A percentile compares a stretch with the other conserved stretches of the same genome.
These are phyloP conservation scores for Xylaria sp. DNA, from an alignment of 2,329 filamentous ascomycete genomes.

Conservation along the genomic window DNA sequence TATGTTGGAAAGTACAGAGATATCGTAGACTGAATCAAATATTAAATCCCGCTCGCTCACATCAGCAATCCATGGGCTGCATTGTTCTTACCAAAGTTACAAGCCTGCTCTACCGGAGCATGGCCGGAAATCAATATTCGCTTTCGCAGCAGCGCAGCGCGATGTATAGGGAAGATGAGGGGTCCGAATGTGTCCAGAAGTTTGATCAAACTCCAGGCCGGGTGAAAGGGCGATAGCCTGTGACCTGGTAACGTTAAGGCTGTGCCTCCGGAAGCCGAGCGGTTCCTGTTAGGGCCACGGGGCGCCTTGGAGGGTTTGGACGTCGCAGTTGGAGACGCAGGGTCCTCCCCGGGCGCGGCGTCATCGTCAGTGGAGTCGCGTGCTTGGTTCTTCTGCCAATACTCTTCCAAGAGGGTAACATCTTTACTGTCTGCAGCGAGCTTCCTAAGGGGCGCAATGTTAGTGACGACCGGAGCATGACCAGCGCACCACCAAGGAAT, in stretches of 20 bases:
- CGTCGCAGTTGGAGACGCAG: slow-evolving; percentile 57
- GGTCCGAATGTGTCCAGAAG: slow-evolving; percentile 87
- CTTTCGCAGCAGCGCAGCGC: slow-evolving; percentile 84
- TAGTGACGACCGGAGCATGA: slow-evolving; percentile 1
- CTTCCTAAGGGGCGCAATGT: slow-evolving; percentile 45
- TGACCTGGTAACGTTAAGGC: slow-evolving; percentile 65
- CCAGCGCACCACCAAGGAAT: neutral
- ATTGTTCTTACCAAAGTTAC: slow-evolving; percentile 77
- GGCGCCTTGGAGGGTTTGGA: slow-evolving; percentile 45
- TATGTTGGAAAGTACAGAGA: slow-evolving; percentile 91
- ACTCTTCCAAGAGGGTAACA: slow-evolving; percentile 71
- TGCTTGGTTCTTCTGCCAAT: slow-evolving; percentile 72
- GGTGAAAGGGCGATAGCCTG: slow-evolving; percentile 77
- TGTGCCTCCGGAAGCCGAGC: slow-evolving; percentile 67
- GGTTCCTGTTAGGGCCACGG: slow-evolving; percentile 57
- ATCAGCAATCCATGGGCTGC: neutral
- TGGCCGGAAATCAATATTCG: slow-evolving; percentile 86
- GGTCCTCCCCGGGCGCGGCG: slow-evolving; percentile 48
- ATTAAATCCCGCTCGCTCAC: slow-evolving; percentile 28
- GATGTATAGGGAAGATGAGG: slow-evolving; percentile 87
- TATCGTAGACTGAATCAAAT: slow-evolving; percentile 75
- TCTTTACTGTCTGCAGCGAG: slow-evolving; percentile 70
- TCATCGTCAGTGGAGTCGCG: slow-evolving; percentile 47
- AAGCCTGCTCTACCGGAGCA: slow-evolving; percentile 82
- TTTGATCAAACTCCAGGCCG: slow-evolving; percentile 79